These are phyloP conservation scores for Saccharomycopsis javanensis DNA, from an alignment of 805 yeast genomes.

Conservation along the genomic window DNA sequence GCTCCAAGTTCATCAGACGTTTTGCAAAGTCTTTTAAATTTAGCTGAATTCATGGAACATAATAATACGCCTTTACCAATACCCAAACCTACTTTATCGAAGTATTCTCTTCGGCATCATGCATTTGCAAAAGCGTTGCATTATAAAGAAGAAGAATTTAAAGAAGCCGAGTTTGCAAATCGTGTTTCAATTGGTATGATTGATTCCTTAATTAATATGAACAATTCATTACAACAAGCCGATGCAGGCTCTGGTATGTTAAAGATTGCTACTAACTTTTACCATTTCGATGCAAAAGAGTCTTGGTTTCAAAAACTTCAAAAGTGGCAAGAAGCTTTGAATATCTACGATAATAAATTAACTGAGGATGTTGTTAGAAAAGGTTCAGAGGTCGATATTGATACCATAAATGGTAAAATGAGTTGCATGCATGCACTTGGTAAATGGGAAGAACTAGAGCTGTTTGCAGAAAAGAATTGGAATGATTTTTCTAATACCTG, in stretches of 20 bases:
- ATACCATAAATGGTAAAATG: conserved; percentile 95
- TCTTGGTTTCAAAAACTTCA: conserved; percentile 97
- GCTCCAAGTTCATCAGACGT: conserved; percentile 79
- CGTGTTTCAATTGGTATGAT: conserved; percentile 64
- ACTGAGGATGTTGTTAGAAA: conserved; percentile 37
- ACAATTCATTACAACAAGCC: conserved; percentile 89
- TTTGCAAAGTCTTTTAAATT: conserved; percentile 75
- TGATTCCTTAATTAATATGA: conserved; percentile 84
- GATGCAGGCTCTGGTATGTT: conserved; percentile 97
- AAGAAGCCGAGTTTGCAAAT: conserved; percentile 33
- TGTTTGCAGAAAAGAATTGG: conserved; percentile 85
- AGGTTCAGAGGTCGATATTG: conserved; percentile 33
- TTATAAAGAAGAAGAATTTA: conserved; percentile 89
- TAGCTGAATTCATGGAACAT: conserved; percentile 96
- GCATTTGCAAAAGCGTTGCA: conserved; percentile 97
- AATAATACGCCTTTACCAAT: conserved; percentile 92
- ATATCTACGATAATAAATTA: conserved; percentile 66
- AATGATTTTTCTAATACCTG: conserved; percentile 57
- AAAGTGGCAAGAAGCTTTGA: conserved; percentile 96
- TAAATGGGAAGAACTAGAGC: conserved; percentile 91
- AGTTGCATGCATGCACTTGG: conserved; percentile 97
- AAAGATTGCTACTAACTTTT: conserved; percentile 87
- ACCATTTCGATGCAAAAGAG: conserved; percentile 84
- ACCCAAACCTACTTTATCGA: conserved; percentile 80
- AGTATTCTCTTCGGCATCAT: conserved; percentile 89